phyloP scores from a whole-genome alignment of 2,329 filamentous ascomycete species.

The Colletotrichum salicis region DNA sequence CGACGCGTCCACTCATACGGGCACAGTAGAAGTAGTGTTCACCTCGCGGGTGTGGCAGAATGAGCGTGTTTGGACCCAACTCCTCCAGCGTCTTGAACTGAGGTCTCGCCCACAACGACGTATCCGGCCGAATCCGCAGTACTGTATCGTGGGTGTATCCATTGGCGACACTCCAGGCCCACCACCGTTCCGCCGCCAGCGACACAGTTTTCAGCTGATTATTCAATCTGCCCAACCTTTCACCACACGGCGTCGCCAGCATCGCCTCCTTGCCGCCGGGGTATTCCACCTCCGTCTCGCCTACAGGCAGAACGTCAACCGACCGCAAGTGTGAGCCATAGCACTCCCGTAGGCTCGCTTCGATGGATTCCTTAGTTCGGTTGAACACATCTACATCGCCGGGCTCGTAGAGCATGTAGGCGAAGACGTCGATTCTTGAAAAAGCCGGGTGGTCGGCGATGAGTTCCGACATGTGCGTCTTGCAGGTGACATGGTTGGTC shows the following conservation, averaged over 20 bases:
- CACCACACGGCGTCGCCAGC: conserved; percentile 21
- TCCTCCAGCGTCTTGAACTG: conserved; percentile 29
- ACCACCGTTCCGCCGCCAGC: conserved; percentile 27
- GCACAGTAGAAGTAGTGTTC: conserved; percentile 36
- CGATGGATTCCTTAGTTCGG: conserved; percentile 12
- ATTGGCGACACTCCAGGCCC: conserved; percentile 30
- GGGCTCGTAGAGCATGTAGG: conserved; percentile 27
- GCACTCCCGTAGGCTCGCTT: conserved; percentile 28
- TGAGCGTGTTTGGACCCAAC: conserved; percentile 22
- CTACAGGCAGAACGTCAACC: conserved; percentile 6
- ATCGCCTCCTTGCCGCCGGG: conserved; percentile 25
- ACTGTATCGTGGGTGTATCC: conserved; percentile 31
- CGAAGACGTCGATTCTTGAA: conserved; percentile 33
- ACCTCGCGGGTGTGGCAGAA: conserved; percentile 32
- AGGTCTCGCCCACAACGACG: conserved; percentile 19
- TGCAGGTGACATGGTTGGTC: conserved; percentile 20
- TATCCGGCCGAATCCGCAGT: conserved; percentile 33
- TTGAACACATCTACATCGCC: conserved; percentile 12
- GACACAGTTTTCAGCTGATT: conserved; percentile 30
- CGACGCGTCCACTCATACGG: conserved; percentile 27
- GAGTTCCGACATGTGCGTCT: conserved; percentile 27
- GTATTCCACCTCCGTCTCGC: conserved; percentile 17
- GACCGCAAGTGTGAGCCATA: conserved; percentile 29
- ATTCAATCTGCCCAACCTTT: conserved; percentile 21
- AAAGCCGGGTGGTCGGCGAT: conserved; percentile 21